A percentile compares a stretch with the other conserved stretches of the same genome.
These are phyloP conservation scores for Venturiaceae sp. DNA, from an alignment of 2,329 filamentous ascomycete genomes.

Conservation along the genomic window DNA sequence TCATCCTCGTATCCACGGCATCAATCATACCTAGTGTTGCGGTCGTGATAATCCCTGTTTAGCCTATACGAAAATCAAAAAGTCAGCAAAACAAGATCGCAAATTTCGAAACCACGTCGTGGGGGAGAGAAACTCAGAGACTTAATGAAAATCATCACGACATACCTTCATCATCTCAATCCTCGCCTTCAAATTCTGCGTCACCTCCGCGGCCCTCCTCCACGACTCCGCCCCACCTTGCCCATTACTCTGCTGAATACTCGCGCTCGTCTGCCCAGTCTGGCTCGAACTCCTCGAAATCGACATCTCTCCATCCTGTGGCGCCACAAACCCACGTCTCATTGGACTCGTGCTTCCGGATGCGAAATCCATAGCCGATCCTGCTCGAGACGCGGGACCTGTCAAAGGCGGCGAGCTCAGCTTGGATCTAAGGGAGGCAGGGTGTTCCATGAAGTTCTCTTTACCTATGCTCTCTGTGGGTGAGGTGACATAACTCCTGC, in stretches of 20 bases:
- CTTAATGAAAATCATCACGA: slow-evolving; percentile 7
- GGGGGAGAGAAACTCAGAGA: not conserved
- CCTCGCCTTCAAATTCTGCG: slow-evolving; percentile 89
- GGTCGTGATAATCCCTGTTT: slow-evolving; percentile 8
- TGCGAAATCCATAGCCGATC: not conserved
- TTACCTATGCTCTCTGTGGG: slow-evolving; percentile 41
- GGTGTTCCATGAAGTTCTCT: slow-evolving; percentile 25
- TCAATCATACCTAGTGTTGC: not conserved
- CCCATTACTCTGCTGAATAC: slow-evolving; percentile 21
- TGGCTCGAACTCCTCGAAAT: not conserved
- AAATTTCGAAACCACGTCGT: not conserved
- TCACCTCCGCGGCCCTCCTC: slow-evolving; percentile 95
- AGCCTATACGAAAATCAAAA: not conserved
- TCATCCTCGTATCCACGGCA: not conserved
- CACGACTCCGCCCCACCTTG: slow-evolving; percentile 62
- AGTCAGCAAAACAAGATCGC: not conserved
- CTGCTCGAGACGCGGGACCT: not conserved
- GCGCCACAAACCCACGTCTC: slow-evolving; percentile 14
- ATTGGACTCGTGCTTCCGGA: slow-evolving; percentile 4
- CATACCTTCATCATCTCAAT: slow-evolving; percentile 95
- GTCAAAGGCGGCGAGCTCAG: slow-evolving; percentile 25
- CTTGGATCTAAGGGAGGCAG: slow-evolving; percentile 17
- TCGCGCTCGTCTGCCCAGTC: not conserved
- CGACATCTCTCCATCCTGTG: slow-evolving; percentile 11
- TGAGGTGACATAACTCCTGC: slow-evolving; percentile 26